Evolutionary conservation across 768 basidiomycete species (phyloP).

Genomic region (Tremella mesenterica): DNA sequence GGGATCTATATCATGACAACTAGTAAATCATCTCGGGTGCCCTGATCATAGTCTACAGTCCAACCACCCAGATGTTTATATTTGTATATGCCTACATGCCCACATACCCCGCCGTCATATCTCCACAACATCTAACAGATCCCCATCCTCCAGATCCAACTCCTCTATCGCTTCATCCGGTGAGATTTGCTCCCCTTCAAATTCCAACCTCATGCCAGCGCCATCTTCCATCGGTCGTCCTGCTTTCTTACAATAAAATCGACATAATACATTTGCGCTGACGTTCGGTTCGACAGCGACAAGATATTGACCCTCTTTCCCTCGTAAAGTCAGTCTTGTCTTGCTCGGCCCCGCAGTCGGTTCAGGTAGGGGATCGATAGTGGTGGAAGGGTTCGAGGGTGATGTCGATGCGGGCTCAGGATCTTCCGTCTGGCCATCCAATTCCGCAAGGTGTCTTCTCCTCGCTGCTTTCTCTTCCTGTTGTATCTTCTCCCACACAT

Average conservation of each 20-base stretch:
- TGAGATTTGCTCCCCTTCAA: conserved; percentile 12
- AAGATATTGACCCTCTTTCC: background rate
- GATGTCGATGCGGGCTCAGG: background rate
- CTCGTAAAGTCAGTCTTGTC: background rate
- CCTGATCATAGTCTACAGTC: too few relatives aligned
- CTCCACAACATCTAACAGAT: background rate
- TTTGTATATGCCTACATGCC: too few relatives aligned
- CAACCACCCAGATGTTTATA: too few relatives aligned
- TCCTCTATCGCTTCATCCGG: conserved; percentile 5
- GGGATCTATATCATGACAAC: too few relatives aligned
- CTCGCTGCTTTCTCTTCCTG: background rate
- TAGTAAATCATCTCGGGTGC: too few relatives aligned
- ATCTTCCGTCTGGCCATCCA: background rate
- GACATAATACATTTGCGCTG: background rate
- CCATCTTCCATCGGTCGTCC: background rate
- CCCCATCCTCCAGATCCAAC: background rate
- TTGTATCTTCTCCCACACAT: background rate
- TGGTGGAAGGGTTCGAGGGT: background rate
- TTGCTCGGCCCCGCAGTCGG: background rate
- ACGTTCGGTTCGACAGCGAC: background rate
- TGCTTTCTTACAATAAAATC: background rate
- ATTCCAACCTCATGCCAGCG: conserved; percentile 1
- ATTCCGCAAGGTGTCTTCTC: background rate
- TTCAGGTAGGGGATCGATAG: background rate
- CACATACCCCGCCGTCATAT: too few relatives aligned